Evolutionary conservation across 2,329 filamentous ascomycete genomes (phyloP).

Genomic region (Botrytis hyacinthi): DNA sequence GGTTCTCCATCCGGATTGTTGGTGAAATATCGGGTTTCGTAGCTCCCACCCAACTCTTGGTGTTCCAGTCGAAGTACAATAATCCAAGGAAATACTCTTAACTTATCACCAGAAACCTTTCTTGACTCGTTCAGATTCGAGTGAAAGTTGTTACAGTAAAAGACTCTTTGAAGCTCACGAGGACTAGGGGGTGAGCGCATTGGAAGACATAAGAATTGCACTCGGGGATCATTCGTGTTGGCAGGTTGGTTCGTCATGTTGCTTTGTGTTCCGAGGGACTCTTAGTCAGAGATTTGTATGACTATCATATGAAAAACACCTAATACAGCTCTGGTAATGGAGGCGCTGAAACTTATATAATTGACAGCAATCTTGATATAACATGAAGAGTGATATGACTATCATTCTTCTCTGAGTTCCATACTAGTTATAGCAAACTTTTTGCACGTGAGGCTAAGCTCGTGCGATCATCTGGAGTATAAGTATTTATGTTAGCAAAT

Average conservation of each 20-base stretch:
- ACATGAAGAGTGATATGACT: not conserved
- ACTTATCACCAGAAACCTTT: not conserved
- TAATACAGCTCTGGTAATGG: not conserved
- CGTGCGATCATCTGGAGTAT: not conserved
- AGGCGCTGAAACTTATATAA: not conserved
- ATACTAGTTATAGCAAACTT: not conserved
- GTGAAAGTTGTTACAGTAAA: not conserved
- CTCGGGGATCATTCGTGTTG: not conserved
- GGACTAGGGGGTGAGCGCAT: not conserved
- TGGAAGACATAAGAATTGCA: not conserved
- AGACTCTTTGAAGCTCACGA: not conserved
- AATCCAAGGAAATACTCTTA: not conserved
- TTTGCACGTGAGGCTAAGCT: not conserved
- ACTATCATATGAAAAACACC: not conserved
- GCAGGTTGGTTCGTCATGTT: not conserved
- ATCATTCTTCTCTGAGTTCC: not conserved
- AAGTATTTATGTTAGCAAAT: not conserved
- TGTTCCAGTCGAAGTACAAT: not conserved
- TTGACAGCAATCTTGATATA: not conserved
- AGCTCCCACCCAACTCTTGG: not conserved
- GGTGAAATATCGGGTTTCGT: not conserved
- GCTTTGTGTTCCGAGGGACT: not conserved
- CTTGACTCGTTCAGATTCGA: not conserved
- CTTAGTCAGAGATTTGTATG: not conserved
- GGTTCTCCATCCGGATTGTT: not conserved